Percentiles rank a stretch among this genome's conserved stretches.
Conservation (phyloP, 352 stramenopile genomes). For the Phytopythium montanum region DNA sequence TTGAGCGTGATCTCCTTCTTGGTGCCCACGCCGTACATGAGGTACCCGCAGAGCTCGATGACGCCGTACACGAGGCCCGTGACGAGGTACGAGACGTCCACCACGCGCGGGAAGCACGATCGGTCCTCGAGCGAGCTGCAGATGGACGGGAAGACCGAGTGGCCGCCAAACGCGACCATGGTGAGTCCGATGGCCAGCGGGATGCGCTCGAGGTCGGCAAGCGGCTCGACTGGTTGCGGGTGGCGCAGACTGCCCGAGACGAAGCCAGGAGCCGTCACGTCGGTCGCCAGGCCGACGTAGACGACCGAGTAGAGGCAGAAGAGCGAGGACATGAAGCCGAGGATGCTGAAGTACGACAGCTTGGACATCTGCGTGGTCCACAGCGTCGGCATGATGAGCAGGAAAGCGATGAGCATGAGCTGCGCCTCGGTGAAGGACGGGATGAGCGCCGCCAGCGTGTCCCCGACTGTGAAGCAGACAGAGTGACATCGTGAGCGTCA, state of each 20-base stretch:
- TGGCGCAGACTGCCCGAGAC: slow-evolving; percentile 52
- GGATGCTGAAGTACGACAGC: slow-evolving; percentile 81
- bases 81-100: slow-evolving; percentile 74
- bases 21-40: slow-evolving; percentile 78
- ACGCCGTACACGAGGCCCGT: slow-evolving; percentile 67
- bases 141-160: slow-evolving; percentile 90
- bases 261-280: slow-evolving; percentile 32
- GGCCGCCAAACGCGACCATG: slow-evolving; percentile 85
- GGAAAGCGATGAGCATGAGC: slow-evolving; percentile 62
- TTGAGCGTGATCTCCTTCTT: slow-evolving; percentile 88
- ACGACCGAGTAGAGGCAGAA: slow-evolving; percentile 77
- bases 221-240: slow-evolving; percentile 54
- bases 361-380: slow-evolving; percentile 82
- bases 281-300: slow-evolving; percentile 67
- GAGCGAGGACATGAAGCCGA: slow-evolving; percentile 81
- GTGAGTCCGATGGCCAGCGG: slow-evolving; percentile 79
- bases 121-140: slow-evolving; percentile 77
- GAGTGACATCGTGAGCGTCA: background rate
- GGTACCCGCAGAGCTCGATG: slow-evolving; percentile 74
- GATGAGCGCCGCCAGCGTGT: slow-evolving; percentile 71
- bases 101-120: slow-evolving; percentile 52
- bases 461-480: slow-evolving; percentile 41
- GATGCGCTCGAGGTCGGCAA: slow-evolving; percentile 64
- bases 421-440: slow-evolving; percentile 53
- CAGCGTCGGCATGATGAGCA: slow-evolving; percentile 73